Percentiles rank a stretch among this genome's conserved stretches.
phyloP scores from a whole-genome alignment of 345 rosid species.

The Mangifera indica region DNA sequence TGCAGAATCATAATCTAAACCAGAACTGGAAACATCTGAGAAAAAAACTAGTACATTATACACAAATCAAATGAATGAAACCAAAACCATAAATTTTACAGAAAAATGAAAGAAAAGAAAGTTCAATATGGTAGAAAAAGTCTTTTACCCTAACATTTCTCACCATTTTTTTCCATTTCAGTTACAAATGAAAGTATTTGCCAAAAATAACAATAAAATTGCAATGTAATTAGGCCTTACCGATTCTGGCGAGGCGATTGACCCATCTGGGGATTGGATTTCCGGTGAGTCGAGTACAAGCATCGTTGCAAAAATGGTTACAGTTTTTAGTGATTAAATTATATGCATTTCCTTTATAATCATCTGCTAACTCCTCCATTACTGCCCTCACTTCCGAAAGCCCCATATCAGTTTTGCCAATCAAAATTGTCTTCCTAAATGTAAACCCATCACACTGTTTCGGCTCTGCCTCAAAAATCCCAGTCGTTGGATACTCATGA shows the following conservation, averaged over 20 bases:
- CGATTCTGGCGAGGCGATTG: conserved; percentile 93
- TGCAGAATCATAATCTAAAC: conserved; percentile 21
- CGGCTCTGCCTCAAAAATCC: conserved; percentile 92
- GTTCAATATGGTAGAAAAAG: background rate
- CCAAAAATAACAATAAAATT: background rate
- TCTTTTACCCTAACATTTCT: background rate
- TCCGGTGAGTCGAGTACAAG: conserved; percentile 69
- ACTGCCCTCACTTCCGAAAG: conserved; percentile 61
- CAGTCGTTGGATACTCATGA: conserved; percentile 88
- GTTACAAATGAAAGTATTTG: background rate
- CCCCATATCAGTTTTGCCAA: conserved; percentile 80
- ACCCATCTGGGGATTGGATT: conserved; percentile 95
- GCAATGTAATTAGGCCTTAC: conserved; percentile 34
- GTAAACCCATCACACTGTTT: conserved; percentile 88
- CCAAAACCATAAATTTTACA: background rate
- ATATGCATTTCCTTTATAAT: conserved; percentile 79
- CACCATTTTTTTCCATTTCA: background rate
- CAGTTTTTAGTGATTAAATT: conserved; percentile 92
- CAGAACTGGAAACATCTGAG: background rate
- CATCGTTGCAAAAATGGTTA: conserved; percentile 94
- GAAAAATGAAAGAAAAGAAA: background rate
- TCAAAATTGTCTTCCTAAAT: conserved; percentile 77
- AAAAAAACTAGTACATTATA: background rate
- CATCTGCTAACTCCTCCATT: conserved; percentile 77
- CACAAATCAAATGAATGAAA: no score